Evolutionary conservation across 1,284 basidiomycete genomes (phyloP), one percentile per base, ranked within the genome.

Genomic region (Wallemia hederae): DNA sequence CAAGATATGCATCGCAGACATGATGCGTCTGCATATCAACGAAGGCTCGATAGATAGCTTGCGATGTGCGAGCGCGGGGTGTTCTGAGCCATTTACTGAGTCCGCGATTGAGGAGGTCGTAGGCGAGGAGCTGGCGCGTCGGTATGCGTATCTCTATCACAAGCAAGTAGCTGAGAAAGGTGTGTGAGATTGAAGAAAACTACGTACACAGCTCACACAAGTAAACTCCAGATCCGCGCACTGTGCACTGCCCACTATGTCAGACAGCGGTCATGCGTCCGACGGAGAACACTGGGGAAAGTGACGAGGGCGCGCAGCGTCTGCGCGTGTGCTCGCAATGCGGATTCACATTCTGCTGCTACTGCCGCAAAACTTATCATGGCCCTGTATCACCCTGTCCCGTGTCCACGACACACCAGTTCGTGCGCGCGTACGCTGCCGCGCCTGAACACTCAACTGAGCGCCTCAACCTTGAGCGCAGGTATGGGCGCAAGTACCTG

Each of bases 71-170:
- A 79, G 83, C 64, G 76, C 78, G 25, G 64, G 63, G 24, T 70
- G 70, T 31, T 65, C 66, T n/a, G 63, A 66, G 60, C 61, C 27
- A 3, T 55, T 61, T n/a, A 24, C 24, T n/a, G 59, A 62, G 56
- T 60, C 55, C 1, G 59, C 28, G 1, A 55, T 58, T 15, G 64
- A 65, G 17, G 68, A 67, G 29, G 63, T 71, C 0, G 77, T 83
- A 2, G 76, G 77, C 0, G 76, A 79, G 62, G 75, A 75, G 25
- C 75, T 80, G 63, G 68, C 82, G 22, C 68, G 71, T 60, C 75
- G 85, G 62, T 87, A 82, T 82, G 77, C 74, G 62, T 82, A 81
- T 80, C 70, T 88, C 29, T 73, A 74, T 61, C 76, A 78, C 68
- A 86, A 86, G 69, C 74, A 76, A 55, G 73, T 76, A 60, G 66